Base-by-base conservation (phyloP, 2,329 filamentous ascomycete species). In the Pseudocercospora eumusae region DNA sequence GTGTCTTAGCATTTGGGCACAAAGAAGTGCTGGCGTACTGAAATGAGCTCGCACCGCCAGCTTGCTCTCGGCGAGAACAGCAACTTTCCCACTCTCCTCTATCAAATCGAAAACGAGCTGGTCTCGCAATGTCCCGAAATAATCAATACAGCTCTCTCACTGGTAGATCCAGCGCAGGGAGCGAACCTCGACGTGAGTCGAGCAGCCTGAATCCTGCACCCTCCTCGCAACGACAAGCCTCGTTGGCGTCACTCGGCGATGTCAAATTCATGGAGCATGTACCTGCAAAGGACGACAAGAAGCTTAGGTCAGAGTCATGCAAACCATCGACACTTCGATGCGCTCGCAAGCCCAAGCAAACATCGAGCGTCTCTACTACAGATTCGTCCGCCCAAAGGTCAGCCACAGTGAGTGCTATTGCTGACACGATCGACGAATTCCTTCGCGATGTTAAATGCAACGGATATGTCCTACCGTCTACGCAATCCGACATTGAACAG, bases 371-470 rank as follows among this genome's bases (percentile, higher is more conserved):
- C 23, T 13, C 18, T 10, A 2, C 52, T n/a, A 5, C 7, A 18
- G n/a, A 20, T 23, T 11, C 27, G n/a, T 13, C 18, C 52, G 4
- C n/a, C 20, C 1, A 21, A n/a, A 40, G 36, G 25, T 11, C 47
- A 25, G 31, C 31, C 27, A 10, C 52, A 20, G 31, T 59, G 13
- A 31, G 15, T 25, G 23, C 31, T 11, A 59, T 62, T 11, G 23
- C 33, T 23, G 27, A 15, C 20, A 55, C 60, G 11, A 63, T 63
- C 54, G 54, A 63, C 27, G 27, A 50, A 5, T 63, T 63, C 25
- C 54, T 63, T 7, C 2, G 45, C 33, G 49, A 60, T 23, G 33
- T 63, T 27, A 47, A 47, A 25, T 18, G 23, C n/a, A 18, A 57
- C 27, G 61, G 61, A 4, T 63, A 54, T 36, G 47, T 63, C 11